A percentile compares a stretch with the other conserved stretches of the same genome.
Evolutionary conservation across 495 filamentous ascomycete genomes (phyloP).

Genomic region (Articulospora tetracladia): DNA sequence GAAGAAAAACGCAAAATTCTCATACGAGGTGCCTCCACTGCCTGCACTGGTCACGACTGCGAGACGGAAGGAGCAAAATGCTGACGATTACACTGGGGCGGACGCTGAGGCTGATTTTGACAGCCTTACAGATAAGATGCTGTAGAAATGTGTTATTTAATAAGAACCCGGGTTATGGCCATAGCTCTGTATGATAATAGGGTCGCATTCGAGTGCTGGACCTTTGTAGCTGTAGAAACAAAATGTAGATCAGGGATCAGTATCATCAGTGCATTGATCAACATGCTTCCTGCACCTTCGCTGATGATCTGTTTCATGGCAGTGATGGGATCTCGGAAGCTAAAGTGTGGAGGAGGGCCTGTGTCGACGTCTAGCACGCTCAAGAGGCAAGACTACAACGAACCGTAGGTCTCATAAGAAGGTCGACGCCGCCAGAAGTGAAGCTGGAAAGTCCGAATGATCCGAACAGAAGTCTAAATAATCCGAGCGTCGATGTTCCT

Average conservation of each 20-base stretch:
- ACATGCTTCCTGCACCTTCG: background rate
- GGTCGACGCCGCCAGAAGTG: no score
- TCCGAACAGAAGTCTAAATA: no score
- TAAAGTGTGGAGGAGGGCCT: no score
- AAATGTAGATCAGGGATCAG: constrained; percentile 3
- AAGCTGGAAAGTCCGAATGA: no score
- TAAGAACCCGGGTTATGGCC: background rate
- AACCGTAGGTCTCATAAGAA: no score
- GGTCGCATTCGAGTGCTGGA: background rate
- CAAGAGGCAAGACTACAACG: no score
- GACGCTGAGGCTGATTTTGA: background rate
- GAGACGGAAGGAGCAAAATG: background rate
- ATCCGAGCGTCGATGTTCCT: background rate
- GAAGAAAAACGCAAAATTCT: background rate
- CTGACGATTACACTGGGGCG: background rate
- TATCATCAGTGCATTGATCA: background rate
- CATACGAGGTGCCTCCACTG: background rate
- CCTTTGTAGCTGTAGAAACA: constrained; percentile 1
- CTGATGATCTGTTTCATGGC: background rate
- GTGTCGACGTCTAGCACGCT: no score
- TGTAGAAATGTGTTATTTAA: constrained; percentile 3
- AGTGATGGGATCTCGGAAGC: no score
- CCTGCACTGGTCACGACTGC: constrained; percentile 16
- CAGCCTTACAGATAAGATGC: constrained; percentile 16
- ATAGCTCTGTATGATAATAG: constrained; percentile 4